Conservation (phyloP, 352 stramenopile genomes). For the Elongisporangium anandrum region DNA sequence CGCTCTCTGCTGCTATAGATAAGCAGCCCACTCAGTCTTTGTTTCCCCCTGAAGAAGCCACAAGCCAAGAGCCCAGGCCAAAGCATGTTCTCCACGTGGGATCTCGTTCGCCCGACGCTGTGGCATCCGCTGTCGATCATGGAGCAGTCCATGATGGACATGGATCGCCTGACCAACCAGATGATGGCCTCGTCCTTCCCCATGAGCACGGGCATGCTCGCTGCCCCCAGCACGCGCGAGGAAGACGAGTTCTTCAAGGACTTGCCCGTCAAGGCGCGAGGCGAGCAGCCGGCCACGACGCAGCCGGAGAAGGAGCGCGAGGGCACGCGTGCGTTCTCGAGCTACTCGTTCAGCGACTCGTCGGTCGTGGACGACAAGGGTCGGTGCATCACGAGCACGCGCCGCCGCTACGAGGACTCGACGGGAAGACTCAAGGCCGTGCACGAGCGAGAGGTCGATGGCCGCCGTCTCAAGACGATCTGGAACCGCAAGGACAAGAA, state of each 20-base stretch:
- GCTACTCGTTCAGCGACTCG: conserved; percentile 76
- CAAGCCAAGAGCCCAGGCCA: conserved; percentile 2
- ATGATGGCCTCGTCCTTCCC: conserved; percentile 27
- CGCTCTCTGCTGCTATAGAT: neutral
- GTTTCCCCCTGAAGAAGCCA: conserved; percentile 3
- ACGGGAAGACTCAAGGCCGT: conserved; percentile 73
- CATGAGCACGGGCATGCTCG: conserved; percentile 25
- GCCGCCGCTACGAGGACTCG: conserved; percentile 83
- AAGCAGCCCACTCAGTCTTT: conserved; percentile 4
- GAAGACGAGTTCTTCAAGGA: conserved; percentile 84
- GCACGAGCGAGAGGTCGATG: conserved; percentile 70
- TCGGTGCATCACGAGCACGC: conserved; percentile 53
- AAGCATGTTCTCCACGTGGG: conserved; percentile 66
- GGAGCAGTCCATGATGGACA: conserved; percentile 82
- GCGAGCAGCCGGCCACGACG: conserved; percentile 14
- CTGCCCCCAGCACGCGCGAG: conserved; percentile 23
- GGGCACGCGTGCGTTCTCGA: conserved; percentile 44
- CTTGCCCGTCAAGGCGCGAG: conserved; percentile 35
- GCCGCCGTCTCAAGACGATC: conserved; percentile 61
- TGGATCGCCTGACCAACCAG: conserved; percentile 37
- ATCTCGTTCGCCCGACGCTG: conserved; percentile 65
- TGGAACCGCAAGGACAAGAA: conserved; percentile 67
- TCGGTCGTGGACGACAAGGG: conserved; percentile 69
- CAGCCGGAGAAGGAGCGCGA: conserved; percentile 27
- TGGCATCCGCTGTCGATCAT: conserved; percentile 81